phyloP scores from a whole-genome alignment of 805 yeast genomes.

The Sporopachydermia lactativora region DNA sequence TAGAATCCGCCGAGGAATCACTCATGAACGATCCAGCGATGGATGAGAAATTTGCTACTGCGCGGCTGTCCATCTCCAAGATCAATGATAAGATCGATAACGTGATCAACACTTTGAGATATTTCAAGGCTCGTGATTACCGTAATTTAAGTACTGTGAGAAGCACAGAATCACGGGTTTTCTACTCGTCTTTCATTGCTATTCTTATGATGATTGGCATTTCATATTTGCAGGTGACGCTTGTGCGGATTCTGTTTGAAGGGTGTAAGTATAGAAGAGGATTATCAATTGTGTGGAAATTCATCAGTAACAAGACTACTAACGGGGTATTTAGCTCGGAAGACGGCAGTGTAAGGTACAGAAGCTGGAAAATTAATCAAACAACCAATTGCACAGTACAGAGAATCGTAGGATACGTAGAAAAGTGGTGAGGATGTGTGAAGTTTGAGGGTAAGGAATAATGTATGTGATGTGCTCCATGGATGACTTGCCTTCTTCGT shows the following conservation, averaged over 20 bases:
- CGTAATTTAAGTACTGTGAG: constrained; percentile 30
- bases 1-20: constrained; percentile 21
- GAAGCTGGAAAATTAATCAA: no score
- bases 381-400: no score
- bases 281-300: no score
- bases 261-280: not conserved
- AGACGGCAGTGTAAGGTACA: no score
- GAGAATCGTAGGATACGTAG: no score
- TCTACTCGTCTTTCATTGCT: constrained; percentile 41
- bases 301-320: no score
- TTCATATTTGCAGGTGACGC: constrained; percentile 63
- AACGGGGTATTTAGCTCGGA: no score
- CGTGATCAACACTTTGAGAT: constrained; percentile 26
- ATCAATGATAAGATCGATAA: constrained; percentile 3
- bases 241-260: constrained; percentile 63
- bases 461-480: no score
- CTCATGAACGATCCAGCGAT: constrained; percentile 7
- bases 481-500: no score
- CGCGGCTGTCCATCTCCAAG: not conserved
- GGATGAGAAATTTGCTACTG: not conserved
- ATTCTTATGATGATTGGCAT: constrained; percentile 63
- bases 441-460: no score
- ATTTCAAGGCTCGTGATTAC: not conserved
- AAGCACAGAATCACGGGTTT: constrained; percentile 48
- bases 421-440: no score